These are phyloP conservation scores for Cyamopsis tetragonoloba DNA, from an alignment of 306 rosid genomes.

Conservation along the genomic window DNA sequence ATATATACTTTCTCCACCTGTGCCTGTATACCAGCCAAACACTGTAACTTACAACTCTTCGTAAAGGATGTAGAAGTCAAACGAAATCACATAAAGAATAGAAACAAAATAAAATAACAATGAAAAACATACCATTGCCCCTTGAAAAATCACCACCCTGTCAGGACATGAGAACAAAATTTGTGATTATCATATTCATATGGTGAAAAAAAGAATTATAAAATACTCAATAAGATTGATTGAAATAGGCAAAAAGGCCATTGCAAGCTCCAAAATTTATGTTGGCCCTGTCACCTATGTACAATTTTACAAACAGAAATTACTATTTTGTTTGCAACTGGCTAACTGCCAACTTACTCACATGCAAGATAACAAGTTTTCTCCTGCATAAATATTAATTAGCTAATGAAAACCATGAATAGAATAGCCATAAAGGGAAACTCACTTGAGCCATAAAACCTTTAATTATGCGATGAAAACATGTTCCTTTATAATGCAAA, in stretches of 20 bases:
- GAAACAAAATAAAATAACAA: too few species aligned
- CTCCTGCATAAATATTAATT: constrained; percentile 5
- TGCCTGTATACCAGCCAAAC: constrained; percentile 67
- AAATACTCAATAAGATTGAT: not conserved
- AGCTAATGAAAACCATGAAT: constrained; percentile 14
- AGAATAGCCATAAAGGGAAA: constrained; percentile 17
- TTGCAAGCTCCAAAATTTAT: not conserved
- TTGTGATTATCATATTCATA: constrained; percentile 14
- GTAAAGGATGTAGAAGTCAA: constrained; percentile 31
- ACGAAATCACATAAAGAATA: constrained; percentile 22
- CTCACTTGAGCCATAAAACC: constrained; percentile 99
- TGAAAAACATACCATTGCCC: constrained; percentile 82
- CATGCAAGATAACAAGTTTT: not conserved
- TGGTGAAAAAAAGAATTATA: constrained; percentile 6
- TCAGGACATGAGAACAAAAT: constrained; percentile 20
- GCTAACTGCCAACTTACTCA: not conserved
- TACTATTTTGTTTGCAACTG: not conserved
- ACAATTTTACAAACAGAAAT: constrained; percentile 10
- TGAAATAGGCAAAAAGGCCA: not conserved
- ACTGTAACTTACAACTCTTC: constrained; percentile 34
- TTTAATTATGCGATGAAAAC: constrained; percentile 81
- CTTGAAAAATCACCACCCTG: constrained; percentile 98
- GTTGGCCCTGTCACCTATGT: not conserved
- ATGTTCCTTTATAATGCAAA: constrained; percentile 80
- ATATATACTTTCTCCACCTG: constrained; percentile 96